A percentile compares a stretch with the other conserved stretches of the same genome.
phyloP scores from a whole-genome alignment of 2,329 filamentous ascomycete species.

The Talaromyces amestolkiae region DNA sequence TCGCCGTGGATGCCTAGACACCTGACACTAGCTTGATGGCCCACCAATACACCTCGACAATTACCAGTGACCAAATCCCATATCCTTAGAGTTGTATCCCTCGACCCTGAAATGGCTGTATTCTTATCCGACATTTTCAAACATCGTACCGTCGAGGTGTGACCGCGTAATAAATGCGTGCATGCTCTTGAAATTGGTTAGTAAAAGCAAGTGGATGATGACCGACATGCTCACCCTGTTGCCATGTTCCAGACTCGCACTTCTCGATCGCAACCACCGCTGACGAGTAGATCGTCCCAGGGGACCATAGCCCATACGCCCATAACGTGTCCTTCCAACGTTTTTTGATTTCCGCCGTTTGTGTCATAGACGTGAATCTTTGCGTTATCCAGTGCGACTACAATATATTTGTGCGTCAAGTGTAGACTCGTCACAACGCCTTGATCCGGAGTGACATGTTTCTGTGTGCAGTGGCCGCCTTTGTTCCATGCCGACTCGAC shows the following conservation, averaged over 20 bases:
- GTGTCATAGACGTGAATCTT: slow-evolving; percentile 98
- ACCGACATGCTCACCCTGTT: slow-evolving; percentile 64
- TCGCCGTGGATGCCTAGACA: slow-evolving; percentile 96
- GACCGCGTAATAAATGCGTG: slow-evolving; percentile 80
- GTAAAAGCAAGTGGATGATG: neutral
- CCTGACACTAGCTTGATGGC: slow-evolving; percentile 91
- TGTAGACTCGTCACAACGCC: slow-evolving; percentile 96
- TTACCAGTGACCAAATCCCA: slow-evolving; percentile 90
- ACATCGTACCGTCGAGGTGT: slow-evolving; percentile 94
- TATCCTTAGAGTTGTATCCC: slow-evolving; percentile 89
- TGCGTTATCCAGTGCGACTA: slow-evolving; percentile 94
- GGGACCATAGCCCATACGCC: slow-evolving; percentile 99
- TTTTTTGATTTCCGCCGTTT: slow-evolving; percentile 81
- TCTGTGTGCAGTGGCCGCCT: slow-evolving; percentile 77
- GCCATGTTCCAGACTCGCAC: slow-evolving; percentile 96
- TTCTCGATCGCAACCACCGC: slow-evolving; percentile 92
- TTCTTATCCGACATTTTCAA: slow-evolving; percentile 95
- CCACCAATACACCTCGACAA: slow-evolving; percentile 87
- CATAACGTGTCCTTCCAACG: slow-evolving; percentile 94
- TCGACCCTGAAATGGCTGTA: slow-evolving; percentile 92
- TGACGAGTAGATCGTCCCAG: slow-evolving; percentile 92
- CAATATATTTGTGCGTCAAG: slow-evolving; percentile 91
- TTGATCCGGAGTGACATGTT: slow-evolving; percentile 92
- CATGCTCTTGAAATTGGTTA: slow-evolving; percentile 56
- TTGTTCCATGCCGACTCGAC: slow-evolving; percentile 96